Evolutionary conservation across 2,329 filamentous ascomycete genomes (phyloP).

Genomic region (Harringtonia aguacate): DNA sequence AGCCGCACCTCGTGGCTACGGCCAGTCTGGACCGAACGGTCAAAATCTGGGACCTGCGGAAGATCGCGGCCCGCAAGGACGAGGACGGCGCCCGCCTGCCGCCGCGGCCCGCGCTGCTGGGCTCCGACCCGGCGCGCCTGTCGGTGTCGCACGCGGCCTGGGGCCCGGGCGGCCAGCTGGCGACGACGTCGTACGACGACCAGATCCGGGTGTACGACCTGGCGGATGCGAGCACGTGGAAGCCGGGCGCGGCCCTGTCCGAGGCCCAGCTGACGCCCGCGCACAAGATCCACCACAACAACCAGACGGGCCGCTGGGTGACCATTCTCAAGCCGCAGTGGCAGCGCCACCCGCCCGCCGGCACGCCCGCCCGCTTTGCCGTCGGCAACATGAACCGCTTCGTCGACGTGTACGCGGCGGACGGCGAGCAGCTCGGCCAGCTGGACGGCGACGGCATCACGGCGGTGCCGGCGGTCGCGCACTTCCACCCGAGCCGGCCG

Average conservation of each 20-base stretch:
- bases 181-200: constrained; percentile 90
- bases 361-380: constrained; percentile 67
- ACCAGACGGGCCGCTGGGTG: constrained; percentile 91
- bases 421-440: constrained; percentile 82
- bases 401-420: constrained; percentile 75
- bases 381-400: constrained; percentile 98
- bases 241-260: constrained; percentile 43
- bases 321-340: constrained; percentile 77
- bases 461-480: constrained; percentile 84
- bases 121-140: constrained; percentile 70
- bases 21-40: constrained; percentile 82
- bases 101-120: constrained; percentile 57
- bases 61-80: constrained; percentile 55
- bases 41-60: constrained; percentile 86
- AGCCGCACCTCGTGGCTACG: constrained; percentile 76
- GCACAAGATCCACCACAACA: constrained; percentile 71
- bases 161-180: constrained; percentile 74
- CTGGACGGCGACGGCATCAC: constrained; percentile 83
- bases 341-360: constrained; percentile 69
- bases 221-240: constrained; percentile 46
- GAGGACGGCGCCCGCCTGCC: background rate
- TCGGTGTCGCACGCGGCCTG: constrained; percentile 91
- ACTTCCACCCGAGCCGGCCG: constrained; percentile 77
- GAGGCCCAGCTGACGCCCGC: constrained; percentile 57
- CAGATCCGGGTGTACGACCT: constrained; percentile 90